Base-by-base conservation (phyloP, 768 basidiomycete species). In the Russula emetica region DNA sequence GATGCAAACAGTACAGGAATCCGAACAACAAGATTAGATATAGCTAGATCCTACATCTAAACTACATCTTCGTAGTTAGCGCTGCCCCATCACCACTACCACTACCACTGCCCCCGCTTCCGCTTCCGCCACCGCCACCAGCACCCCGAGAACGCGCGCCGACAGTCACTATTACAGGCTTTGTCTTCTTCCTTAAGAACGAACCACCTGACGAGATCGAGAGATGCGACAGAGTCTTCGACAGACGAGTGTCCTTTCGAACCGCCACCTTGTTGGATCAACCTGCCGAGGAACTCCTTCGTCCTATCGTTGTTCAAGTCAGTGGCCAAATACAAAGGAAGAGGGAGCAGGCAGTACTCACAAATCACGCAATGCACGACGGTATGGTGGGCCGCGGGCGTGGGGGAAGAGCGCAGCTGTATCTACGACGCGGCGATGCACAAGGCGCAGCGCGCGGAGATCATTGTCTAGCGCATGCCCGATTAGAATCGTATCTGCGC, bases 381-480 rank as follows among this genome's bases (percentile, higher is more conserved):
- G 81, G 72, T 85, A 96, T 0, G 87, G 87, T 16, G 74, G 78
- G 5, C 96, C 95, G 13, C 83, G 79, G 0, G 86, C 74, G 73
- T 98, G 97, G 10, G 92, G 94, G 70, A 95, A 96, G 16, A 98
- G 77, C 18, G 89, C 76, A 0, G 85, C 88, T 0, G 97, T 98
- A 70, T 99, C 97, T 34, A 99, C 81, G 64, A 93, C 87, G 65
- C 79, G 83, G 63, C 83, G 80, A 73, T 99, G 97, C 1, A 98
- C 76, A 69, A 98, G 85, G 18, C 97, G 82, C 66, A 99, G 76
- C 9, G 96, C 88, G 72, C 88, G 90, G 67, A 99, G 76, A 72
- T 99, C 97, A 73, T 98, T 98, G 66, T 98, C 96, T 22, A 98
- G 79, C 0, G 87, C 91, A 74, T 90, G 89, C 1, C 96, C 96